phyloP scores from a whole-genome alignment of 2,329 filamentous ascomycete species.

The Kalmusia sp. region DNA sequence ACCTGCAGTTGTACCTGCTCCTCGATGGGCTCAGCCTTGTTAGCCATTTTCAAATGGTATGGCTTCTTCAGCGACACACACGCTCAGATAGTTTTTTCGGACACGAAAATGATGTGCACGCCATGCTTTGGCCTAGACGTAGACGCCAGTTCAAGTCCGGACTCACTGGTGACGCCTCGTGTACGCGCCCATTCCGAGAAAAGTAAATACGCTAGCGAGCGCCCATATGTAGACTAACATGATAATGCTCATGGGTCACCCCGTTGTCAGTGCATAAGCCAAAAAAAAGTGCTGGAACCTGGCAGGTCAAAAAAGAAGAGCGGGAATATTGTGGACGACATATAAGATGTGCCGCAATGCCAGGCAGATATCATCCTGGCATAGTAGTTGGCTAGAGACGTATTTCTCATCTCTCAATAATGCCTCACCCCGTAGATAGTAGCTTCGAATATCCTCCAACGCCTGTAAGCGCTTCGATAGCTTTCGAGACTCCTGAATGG shows the following conservation, averaged over 20 bases:
- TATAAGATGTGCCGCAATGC: neutral
- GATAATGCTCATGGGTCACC: neutral
- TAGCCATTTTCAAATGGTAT: neutral
- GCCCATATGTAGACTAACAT: neutral
- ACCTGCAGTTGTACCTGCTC: neutral
- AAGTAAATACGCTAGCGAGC: neutral
- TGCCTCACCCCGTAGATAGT: neutral
- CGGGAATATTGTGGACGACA: neutral
- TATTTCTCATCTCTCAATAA: neutral
- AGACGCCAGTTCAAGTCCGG: neutral
- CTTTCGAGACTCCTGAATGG: neutral
- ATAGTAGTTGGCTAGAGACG: neutral
- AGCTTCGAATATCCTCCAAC: slow-evolving; percentile 2
- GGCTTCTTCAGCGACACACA: neutral
- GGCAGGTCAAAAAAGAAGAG: neutral
- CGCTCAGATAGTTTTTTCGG: neutral
- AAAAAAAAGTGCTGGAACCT: neutral
- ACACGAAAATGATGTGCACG: neutral
- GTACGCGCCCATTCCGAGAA: neutral
- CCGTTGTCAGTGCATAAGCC: neutral
- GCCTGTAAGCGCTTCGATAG: neutral
- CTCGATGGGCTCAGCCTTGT: neutral
- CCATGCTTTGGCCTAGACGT: neutral
- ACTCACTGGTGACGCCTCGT: neutral
- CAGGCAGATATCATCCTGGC: neutral